Evolutionary conservation across 202 grass and related monocot species (phyloP), one percentile per base, ranked within the genome.

Genomic region (Musa balbisiana): DNA sequence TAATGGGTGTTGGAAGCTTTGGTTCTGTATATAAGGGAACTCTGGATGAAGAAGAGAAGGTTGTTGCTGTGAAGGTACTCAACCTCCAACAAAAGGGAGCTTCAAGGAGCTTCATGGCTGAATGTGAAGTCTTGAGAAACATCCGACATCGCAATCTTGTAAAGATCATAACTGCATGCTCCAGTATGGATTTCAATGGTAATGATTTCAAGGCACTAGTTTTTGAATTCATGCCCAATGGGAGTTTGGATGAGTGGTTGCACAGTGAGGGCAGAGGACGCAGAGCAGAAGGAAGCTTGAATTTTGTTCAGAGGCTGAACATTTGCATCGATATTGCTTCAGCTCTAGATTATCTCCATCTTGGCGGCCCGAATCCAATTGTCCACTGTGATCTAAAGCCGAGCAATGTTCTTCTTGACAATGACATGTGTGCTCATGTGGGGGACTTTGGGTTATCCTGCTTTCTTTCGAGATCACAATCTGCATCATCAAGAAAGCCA

Each of bases 401-500:
- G 20, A 62, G 58, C 19, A 62, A 62, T 17, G 20, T 62, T 19
- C 58, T 62, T 17, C 58, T 62, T 8, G 58, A 62, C 58, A 20
- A 20, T 62, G 58, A 62, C 13, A 21, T 62, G 58, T 19, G 17
- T 17, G 58, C 58, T 17, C 58, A 62, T 62, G 58, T 62, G 17
- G 58, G 58, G 20, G 58, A 62, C 58, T 62, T 62, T 62, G 58
- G 58, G 33, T 43, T 43, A 43, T 43, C 33, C 33, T 43, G 33
- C 33, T 43, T 43, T 43, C 33, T 43, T 43, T 6, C 0, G 33
- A 43, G 33, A 43, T 6, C 33, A 43, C 33, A 8, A 6, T 81
- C 29, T 56, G 43, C 29, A 66, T 4, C 65, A 59, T 53, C 78
- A 43, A 60, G 69, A 15, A 58, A 75, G 76, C 81, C 83, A 10